A percentile compares a stretch with the other conserved stretches of the same genome.
These are phyloP conservation scores for Xanthoparmelia taractica DNA, from an alignment of 495 filamentous ascomycete genomes.

Conservation along the genomic window DNA sequence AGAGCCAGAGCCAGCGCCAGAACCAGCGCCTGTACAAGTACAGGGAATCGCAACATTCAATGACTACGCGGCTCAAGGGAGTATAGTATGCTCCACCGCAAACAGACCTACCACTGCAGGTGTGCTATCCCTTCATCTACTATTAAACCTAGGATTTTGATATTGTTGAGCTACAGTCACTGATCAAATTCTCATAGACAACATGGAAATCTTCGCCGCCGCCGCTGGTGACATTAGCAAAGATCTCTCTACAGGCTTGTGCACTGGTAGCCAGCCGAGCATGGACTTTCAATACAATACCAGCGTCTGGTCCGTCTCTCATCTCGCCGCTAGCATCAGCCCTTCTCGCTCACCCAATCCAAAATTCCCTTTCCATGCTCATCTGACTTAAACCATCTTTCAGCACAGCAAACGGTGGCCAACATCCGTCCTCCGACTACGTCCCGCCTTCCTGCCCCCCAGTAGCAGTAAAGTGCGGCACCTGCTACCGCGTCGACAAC, in stretches of 20 bases:
- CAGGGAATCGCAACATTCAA: constrained; percentile 18
- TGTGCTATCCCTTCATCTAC: not conserved
- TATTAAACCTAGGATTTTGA: not conserved
- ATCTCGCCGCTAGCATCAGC: not conserved
- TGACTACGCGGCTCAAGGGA: constrained; percentile 10
- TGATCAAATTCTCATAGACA: constrained; percentile 1
- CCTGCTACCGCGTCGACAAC: constrained; percentile 21
- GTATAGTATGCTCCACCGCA: constrained; percentile 3
- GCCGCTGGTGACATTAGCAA: constrained; percentile 21
- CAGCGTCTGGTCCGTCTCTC: constrained; percentile 14
- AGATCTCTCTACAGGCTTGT: constrained; percentile 17
- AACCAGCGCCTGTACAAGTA: not conserved
- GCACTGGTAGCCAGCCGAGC: constrained; percentile 15
- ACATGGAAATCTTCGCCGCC: constrained; percentile 14
- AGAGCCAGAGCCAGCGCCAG: constrained; percentile 1
- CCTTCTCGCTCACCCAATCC: not conserved
- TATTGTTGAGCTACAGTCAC: not conserved
- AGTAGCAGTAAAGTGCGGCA: constrained; percentile 8
- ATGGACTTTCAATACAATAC: constrained; percentile 13
- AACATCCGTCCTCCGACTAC: constrained; percentile 11
- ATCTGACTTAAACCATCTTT: not conserved
- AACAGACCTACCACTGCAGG: not conserved
- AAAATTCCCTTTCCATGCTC: too few relatives aligned
- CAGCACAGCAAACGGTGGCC: constrained; percentile 9
- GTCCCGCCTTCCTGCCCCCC: constrained; percentile 15